Base-by-base conservation (phyloP, 2,329 filamentous ascomycete species). In the Colletotrichum sp. region DNA sequence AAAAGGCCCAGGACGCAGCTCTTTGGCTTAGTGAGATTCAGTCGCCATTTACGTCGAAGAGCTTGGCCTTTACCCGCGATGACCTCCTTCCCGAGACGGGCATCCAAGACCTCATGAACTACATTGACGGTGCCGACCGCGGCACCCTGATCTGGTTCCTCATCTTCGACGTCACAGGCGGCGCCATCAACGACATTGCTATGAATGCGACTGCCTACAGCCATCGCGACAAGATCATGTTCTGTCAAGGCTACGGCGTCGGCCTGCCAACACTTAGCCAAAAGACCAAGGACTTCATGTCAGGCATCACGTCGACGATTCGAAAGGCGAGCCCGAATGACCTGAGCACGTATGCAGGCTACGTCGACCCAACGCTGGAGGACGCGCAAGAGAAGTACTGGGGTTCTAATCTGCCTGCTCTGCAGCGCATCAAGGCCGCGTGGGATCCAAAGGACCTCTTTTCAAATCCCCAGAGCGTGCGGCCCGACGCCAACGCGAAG, bases 191-290 rank as follows among this genome's bases (percentile, higher is more conserved):
- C 76, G 90, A 93, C 71, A 82, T 89, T 2, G 82, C 90, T 0
- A 79, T 81, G 74, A 85, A 91, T 76, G 87, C 87, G 12, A 92
- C 91, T 0, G 88, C 91, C 9, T 93, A 92, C 78, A 87, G 88
- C 1, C 91, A 93, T 77, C 88, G 92, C 61, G 89, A 93, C 83
- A 90, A 90, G 75, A 77, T 92, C 54, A 88, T 93, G 81, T 92
- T 91, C 83, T 88, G 91, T 78, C 90, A 93, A 78, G 89, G 88
- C 0, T 93, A 93, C 78, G 89, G 86, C 11, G 78, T 93, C 58
- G 89, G 87, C 21, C 77, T 90, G 0, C 82, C 85, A 0, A 81
- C 81, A 2, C 78, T 92, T 16, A 84, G 83, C 2, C 75, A 83
- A n/a, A 83, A 81, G 15, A 90, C 87, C 3, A 86, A 83, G 69